These are phyloP conservation scores for Leishmania mexicana DNA, from an alignment of 208 protist genomes.

Conservation along the genomic window DNA sequence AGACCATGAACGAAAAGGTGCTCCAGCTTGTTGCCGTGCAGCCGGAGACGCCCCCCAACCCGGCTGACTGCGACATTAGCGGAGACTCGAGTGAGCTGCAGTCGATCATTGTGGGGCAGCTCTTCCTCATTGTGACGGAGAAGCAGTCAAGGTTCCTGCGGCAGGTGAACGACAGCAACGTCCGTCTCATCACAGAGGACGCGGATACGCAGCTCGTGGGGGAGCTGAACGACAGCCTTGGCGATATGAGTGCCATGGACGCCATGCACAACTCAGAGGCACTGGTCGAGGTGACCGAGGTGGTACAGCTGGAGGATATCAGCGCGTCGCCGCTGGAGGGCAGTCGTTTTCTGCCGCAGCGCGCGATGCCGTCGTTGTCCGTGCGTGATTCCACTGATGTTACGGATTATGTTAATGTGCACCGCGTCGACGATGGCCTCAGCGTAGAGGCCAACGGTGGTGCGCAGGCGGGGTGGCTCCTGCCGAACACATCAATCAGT, in stretches of 20 bases:
- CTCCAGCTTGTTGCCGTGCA: constrained; percentile 65
- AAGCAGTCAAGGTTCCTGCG: constrained; percentile 71
- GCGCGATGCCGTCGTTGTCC: constrained; percentile 10
- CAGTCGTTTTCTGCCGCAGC: background rate
- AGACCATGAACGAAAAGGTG: constrained; percentile 59
- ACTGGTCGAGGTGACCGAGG: constrained; percentile 15
- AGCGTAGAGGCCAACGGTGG: background rate
- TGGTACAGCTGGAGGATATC: constrained; percentile 32
- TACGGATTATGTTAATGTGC: constrained; percentile 1
- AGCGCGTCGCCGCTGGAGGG: constrained; percentile 4
- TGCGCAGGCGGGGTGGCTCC: constrained; percentile 2
- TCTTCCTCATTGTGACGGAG: constrained; percentile 71
- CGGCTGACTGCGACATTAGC: constrained; percentile 81
- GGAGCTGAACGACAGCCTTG: constrained; percentile 12
- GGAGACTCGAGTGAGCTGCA: constrained; percentile 70
- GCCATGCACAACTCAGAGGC: constrained; percentile 15
- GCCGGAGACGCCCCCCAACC: constrained; percentile 40
- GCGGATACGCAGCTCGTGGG: constrained; percentile 14
- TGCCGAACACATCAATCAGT: background rate
- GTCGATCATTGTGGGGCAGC: constrained; percentile 85
- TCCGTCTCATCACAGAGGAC: constrained; percentile 75
- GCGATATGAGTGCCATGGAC: constrained; percentile 18
- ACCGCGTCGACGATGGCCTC: background rate
- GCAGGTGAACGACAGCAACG: constrained; percentile 82
- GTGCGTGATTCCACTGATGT: constrained; percentile 1